These are phyloP conservation scores for Tubosaeta sp. DNA, from an alignment of 768 basidiomycete species.

Conservation along the genomic window DNA sequence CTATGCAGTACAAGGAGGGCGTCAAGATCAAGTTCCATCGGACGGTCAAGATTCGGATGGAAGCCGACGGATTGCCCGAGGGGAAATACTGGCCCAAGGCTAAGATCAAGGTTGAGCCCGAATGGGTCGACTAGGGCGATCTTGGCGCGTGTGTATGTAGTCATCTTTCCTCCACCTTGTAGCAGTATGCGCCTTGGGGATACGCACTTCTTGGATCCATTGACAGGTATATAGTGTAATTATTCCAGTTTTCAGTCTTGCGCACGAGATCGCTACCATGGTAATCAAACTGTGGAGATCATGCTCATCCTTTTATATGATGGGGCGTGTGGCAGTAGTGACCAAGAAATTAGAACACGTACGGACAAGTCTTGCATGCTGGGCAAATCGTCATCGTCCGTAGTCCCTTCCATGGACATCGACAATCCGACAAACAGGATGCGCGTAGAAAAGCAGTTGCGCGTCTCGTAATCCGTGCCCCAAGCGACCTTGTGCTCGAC, in stretches of 20 bases:
- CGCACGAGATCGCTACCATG: no score
- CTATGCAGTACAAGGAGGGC: conserved; percentile 33
- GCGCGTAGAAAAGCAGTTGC: no score
- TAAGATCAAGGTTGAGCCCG: conserved; percentile 32
- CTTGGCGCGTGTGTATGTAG: neutral
- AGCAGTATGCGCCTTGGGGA: neutral
- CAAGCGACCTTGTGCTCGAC: no score
- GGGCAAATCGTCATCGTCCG: no score
- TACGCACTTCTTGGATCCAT: neutral
- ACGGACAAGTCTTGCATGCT: no score
- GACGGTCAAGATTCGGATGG: conserved; percentile 48
- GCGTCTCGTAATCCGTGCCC: no score
- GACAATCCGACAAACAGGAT: no score
- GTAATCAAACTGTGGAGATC: neutral
- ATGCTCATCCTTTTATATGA: no score
- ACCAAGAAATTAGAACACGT: no score
- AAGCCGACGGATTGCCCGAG: conserved; percentile 35
- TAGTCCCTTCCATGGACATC: no score
- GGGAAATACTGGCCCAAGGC: conserved; percentile 41
- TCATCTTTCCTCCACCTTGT: neutral
- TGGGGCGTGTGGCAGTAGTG: no score
- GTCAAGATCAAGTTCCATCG: conserved; percentile 46
- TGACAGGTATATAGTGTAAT: neutral
- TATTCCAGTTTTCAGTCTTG: neutral
- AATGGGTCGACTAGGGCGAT: conserved; percentile 36